Conservation (phyloP, 176 grass and related monocot species). For the Tillandsia leiboldiana region DNA sequence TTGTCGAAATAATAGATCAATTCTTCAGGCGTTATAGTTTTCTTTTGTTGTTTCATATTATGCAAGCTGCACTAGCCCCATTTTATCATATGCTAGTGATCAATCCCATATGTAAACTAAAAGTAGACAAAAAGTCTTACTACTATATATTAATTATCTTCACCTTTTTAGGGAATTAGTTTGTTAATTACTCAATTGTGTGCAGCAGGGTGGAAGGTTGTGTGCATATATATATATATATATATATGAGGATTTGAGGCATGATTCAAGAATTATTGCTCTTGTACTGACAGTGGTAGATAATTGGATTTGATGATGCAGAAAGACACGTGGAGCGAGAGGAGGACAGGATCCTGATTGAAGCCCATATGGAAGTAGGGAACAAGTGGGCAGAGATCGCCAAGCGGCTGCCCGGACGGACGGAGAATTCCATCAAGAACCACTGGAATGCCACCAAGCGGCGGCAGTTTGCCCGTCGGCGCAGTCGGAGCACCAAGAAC, state of each 20-base stretch:
- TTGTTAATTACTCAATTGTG: background rate
- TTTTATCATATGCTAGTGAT: too few relatives aligned
- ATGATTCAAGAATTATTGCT: too few relatives aligned
- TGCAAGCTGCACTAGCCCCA: too few relatives aligned
- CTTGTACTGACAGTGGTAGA: too few relatives aligned
- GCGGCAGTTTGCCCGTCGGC: conserved; percentile 10
- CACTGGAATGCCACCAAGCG: conserved; percentile 33
- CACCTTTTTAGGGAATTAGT: too few relatives aligned
- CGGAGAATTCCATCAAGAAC: conserved; percentile 31
- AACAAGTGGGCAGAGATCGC: conserved; percentile 30
- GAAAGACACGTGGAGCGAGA: conserved; percentile 22
- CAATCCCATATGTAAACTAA: background rate
- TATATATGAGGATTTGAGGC: too few relatives aligned
- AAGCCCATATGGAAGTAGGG: conserved; percentile 7
- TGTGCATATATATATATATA: background rate
- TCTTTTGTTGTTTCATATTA: too few relatives aligned
- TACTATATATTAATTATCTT: background rate
- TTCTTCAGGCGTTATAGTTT: too few relatives aligned
- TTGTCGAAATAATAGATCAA: too few relatives aligned
- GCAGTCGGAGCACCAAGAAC: background rate
- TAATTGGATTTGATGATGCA: background rate
- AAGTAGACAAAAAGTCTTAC: too few relatives aligned
- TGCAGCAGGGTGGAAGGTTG: conserved; percentile 14
- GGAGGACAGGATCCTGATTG: conserved; percentile 18
- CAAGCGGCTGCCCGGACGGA: conserved; percentile 15